A percentile compares a stretch with the other conserved stretches of the same genome.
phyloP scores from a whole-genome alignment of 2,329 filamentous ascomycete species.

The Trichothecium roseum region DNA sequence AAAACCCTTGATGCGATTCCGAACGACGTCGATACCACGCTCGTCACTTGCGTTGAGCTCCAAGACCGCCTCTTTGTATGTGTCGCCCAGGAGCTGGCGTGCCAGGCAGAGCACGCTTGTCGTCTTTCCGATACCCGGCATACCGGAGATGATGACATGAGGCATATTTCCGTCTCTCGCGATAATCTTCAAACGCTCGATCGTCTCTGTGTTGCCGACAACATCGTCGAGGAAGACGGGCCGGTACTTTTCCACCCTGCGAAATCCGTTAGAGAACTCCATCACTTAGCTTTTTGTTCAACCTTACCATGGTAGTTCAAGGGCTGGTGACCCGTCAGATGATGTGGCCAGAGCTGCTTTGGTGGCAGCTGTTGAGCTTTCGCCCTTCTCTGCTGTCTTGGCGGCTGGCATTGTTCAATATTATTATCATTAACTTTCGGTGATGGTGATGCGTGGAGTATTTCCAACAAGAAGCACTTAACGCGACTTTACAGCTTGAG shows the following conservation, averaged over 20 bases:
- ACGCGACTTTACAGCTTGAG: constrained; percentile 20
- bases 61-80: constrained; percentile 94
- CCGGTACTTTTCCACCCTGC: constrained; percentile 95
- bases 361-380: constrained; percentile 49
- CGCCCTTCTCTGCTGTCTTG: constrained; percentile 42
- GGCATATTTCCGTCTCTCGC: constrained; percentile 99
- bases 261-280: constrained; percentile 8
- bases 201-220: constrained; percentile 94
- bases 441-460: constrained; percentile 3
- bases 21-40: constrained; percentile 92
- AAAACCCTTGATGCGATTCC: constrained; percentile 96
- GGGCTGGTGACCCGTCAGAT: constrained; percentile 42
- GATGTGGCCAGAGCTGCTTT: constrained; percentile 44
- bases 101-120: constrained; percentile 91
- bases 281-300: background rate
- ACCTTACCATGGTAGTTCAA: constrained; percentile 69
- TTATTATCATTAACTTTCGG: background rate
- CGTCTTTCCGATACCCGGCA: constrained; percentile 98
- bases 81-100: constrained; percentile 78
- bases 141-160: constrained; percentile 97
- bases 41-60: constrained; percentile 97
- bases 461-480: constrained; percentile 22
- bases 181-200: constrained; percentile 95
- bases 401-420: constrained; percentile 33
- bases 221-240: constrained; percentile 93